Base-by-base conservation (phyloP, 208 protist genomes). In the Acanthamoeba lugdunensis region DNA sequence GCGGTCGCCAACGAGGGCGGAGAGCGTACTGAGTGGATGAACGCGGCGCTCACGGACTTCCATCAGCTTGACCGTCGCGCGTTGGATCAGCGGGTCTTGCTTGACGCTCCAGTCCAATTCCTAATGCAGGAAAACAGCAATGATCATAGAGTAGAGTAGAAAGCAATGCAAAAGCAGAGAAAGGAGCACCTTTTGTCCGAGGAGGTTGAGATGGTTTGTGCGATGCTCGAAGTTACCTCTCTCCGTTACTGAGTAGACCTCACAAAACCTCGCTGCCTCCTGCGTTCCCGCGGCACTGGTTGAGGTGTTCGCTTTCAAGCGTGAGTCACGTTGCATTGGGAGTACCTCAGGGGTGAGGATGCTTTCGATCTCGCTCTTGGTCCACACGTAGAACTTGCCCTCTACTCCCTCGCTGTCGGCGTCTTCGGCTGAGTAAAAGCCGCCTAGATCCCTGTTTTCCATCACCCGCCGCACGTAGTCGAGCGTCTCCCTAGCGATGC, bases 311-410 rank as follows among this genome's bases (percentile, higher is more conserved):
- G n/a, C 77, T 1, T 14, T 85, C 45, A 8, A 13, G 2, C 41
- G 41, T 45, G 28, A 48, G 54, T 50, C 45, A 4, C 1, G 1
- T 37, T 67, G 30, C 1, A 4, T 21, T 14, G 6, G 21, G 23
- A 0, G 28, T 33, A 81, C 89, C 61, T 75, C 65, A 6, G 65
- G n/a, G 0, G 79, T 87, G 1, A 96, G 54, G 21, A 95, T 13
- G 28, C 28, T 25, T 1, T 91, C 13, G 50, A 96, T 63, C 50
- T 96, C 77, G 18, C n/a, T 4, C 30, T 94, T 89, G n/a, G 67
- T 63, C 94, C 94, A 96, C 50, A 91, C 89, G 82, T 96, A 96
- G 71, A 94, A 96, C 30, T 90, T 90, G 30, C 95, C 95, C 69
- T 96, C 95, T 37, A 23, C 69, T 28, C 93, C 93, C 30, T 94